Conservation (phyloP, 257 asterid genomes). For the Gardenia jasminoides region DNA sequence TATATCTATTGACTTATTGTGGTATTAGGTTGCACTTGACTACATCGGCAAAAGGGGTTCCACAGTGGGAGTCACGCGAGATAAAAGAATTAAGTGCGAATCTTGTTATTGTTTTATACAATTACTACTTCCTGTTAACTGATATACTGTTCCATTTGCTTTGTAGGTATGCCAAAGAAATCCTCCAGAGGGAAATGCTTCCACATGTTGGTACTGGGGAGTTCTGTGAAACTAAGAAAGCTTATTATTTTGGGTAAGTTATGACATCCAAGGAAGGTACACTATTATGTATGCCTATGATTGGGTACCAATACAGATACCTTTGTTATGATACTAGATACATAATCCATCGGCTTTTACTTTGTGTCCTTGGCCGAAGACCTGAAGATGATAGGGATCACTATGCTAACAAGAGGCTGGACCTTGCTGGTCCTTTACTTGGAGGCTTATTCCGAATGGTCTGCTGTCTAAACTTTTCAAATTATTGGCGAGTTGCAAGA, state of each 20-base stretch:
- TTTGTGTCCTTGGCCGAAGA: constrained; percentile 24
- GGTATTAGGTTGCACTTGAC: constrained; percentile 23
- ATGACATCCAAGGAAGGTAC: not conserved
- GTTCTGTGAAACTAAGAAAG: constrained; percentile 27
- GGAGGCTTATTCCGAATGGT: constrained; percentile 29
- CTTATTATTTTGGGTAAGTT: constrained; percentile 28
- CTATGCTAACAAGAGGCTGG: constrained; percentile 28
- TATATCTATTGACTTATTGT: not conserved
- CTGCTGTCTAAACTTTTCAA: not conserved
- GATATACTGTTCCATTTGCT: not conserved
- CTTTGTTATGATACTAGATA: constrained; percentile 10
- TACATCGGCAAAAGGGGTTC: constrained; percentile 26
- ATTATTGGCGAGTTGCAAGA: not conserved
- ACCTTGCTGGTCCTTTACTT: constrained; percentile 30
- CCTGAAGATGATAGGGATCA: constrained; percentile 32
- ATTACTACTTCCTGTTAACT: not conserved
- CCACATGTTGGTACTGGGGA: constrained; percentile 28
- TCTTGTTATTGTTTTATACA: not conserved
- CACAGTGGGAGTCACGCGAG: constrained; percentile 20
- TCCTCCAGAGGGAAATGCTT: constrained; percentile 29
- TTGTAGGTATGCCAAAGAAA: constrained; percentile 25
- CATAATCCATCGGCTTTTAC: constrained; percentile 26
- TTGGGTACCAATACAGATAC: not conserved
- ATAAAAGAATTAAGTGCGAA: constrained; percentile 20
- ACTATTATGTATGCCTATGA: not conserved